Conservation (phyloP, 768 basidiomycete species). For the Thelephora ganbajun region DNA sequence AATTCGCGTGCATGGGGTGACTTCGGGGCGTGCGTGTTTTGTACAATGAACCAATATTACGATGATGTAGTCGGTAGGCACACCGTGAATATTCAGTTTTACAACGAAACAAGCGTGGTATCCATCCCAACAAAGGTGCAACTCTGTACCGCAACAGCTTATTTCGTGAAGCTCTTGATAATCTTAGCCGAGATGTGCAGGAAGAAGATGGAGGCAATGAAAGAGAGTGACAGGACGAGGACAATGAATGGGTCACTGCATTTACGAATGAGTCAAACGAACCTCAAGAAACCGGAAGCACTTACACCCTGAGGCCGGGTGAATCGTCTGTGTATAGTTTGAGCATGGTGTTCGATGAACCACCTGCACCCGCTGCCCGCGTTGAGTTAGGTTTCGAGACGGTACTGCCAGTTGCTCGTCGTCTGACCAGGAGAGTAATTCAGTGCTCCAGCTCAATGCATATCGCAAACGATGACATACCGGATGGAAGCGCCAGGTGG, state of each 20-base stretch:
- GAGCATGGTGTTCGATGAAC: constrained; percentile 96
- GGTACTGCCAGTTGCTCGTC: constrained; percentile 56
- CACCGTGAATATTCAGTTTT: too few relatives aligned
- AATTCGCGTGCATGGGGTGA: too few relatives aligned
- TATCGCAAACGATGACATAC: constrained; percentile 20
- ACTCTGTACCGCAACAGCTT: constrained; percentile 6
- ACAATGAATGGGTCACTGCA: constrained; percentile 91
- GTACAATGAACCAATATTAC: too few relatives aligned
- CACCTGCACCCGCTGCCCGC: constrained; percentile 89
- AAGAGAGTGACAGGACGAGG: constrained; percentile 86
- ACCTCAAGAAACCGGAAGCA: constrained; percentile 12
- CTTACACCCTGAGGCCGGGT: constrained; percentile 92
- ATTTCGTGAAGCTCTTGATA: constrained; percentile 83
- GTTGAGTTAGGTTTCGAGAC: constrained; percentile 70
- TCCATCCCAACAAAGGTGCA: too few relatives aligned
- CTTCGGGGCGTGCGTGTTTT: too few relatives aligned
- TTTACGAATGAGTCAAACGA: background rate
- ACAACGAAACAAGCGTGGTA: too few relatives aligned
- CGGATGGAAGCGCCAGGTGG: constrained; percentile 75
- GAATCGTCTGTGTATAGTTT: constrained; percentile 98
- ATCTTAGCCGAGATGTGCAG: constrained; percentile 94
- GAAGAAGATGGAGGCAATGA: constrained; percentile 98
- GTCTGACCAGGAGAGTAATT: constrained; percentile 24
- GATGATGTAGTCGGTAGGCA: too few relatives aligned
- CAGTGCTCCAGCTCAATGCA: background rate